These are phyloP conservation scores for Castanea crenata DNA, from an alignment of 306 rosid species.

Conservation along the genomic window DNA sequence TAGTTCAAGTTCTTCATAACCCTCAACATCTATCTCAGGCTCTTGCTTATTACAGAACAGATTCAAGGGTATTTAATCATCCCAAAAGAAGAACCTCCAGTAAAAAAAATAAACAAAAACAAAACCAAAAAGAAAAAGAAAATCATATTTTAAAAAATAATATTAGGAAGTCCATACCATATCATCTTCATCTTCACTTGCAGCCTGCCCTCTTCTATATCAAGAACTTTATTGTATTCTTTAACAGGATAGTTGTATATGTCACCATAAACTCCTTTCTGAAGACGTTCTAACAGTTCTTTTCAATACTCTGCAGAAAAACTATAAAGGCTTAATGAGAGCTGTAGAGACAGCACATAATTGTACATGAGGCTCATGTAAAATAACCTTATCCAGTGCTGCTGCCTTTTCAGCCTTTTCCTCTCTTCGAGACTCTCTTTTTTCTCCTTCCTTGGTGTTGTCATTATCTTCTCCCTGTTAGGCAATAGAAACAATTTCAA, in stretches of 20 bases:
- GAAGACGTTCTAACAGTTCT: conserved; percentile 75
- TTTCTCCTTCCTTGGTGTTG: conserved; percentile 80
- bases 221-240: conserved; percentile 48
- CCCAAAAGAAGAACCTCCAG: background rate
- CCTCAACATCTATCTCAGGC: conserved; percentile 68
- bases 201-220: conserved; percentile 38
- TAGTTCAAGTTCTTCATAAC: conserved; percentile 67
- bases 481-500: conserved; percentile 6
- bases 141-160: background rate
- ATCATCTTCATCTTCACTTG: conserved; percentile 53
- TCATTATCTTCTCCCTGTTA: conserved; percentile 85
- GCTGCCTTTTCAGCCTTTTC: conserved; percentile 84
- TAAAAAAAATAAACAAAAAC: background rate
- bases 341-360: conserved; percentile 1
- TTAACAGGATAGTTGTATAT: conserved; percentile 58
- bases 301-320: conserved; percentile 60
- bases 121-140: no score
- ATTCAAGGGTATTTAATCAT: background rate
- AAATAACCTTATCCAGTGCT: conserved; percentile 59
- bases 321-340: conserved; percentile 23
- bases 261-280: conserved; percentile 57
- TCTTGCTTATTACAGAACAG: conserved; percentile 53
- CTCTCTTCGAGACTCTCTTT: conserved; percentile 87
- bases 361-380: conserved; percentile 10
- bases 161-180: conserved; percentile 40